A percentile compares a stretch with the other conserved stretches of the same genome.
Evolutionary conservation across 2,329 filamentous ascomycete genomes (phyloP).

Genomic region (Aureobasidium zeae): DNA sequence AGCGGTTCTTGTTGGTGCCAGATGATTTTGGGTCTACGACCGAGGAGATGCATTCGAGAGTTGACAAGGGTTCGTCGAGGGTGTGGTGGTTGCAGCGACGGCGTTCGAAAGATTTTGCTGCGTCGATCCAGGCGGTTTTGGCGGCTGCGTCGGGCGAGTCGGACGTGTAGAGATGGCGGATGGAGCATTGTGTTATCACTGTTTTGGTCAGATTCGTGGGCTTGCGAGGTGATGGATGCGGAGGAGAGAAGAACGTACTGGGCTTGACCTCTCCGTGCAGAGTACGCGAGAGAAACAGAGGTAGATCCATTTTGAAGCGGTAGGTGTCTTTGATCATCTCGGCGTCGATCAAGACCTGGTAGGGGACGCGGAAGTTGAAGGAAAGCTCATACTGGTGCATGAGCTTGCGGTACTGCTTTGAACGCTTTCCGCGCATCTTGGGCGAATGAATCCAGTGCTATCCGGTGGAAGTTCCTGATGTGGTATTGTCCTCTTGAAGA

Average conservation of each 20-base stretch:
- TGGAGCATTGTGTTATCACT: slow-evolving; percentile 76
- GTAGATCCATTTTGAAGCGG: slow-evolving; percentile 82
- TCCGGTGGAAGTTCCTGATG: neutral
- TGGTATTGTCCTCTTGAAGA: no score
- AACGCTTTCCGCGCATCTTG: slow-evolving; percentile 59
- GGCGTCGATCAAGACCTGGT: slow-evolving; percentile 84
- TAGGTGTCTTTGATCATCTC: slow-evolving; percentile 74
- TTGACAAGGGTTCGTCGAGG: slow-evolving; percentile 59
- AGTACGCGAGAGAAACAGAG: slow-evolving; percentile 66
- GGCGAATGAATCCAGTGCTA: slow-evolving; percentile 18
- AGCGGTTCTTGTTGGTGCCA: slow-evolving; percentile 66
- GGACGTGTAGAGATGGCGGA: slow-evolving; percentile 64
- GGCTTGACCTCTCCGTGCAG: slow-evolving; percentile 79
- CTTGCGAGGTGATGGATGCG: neutral
- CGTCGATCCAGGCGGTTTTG: slow-evolving; percentile 55
- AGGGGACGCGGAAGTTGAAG: slow-evolving; percentile 87
- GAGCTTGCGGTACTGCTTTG: slow-evolving; percentile 75
- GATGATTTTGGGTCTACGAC: slow-evolving; percentile 71
- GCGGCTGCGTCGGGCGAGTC: slow-evolving; percentile 18
- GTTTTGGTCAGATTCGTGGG: neutral
- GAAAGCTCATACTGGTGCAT: slow-evolving; percentile 84
- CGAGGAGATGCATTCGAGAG: slow-evolving; percentile 59
- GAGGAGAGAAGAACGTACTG: slow-evolving; percentile 42
- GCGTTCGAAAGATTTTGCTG: slow-evolving; percentile 67
- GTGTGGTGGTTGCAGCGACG: slow-evolving; percentile 71